These are phyloP conservation scores for Cucurbitaria berberidis DNA, from an alignment of 2,329 filamentous ascomycete genomes.

Conservation along the genomic window DNA sequence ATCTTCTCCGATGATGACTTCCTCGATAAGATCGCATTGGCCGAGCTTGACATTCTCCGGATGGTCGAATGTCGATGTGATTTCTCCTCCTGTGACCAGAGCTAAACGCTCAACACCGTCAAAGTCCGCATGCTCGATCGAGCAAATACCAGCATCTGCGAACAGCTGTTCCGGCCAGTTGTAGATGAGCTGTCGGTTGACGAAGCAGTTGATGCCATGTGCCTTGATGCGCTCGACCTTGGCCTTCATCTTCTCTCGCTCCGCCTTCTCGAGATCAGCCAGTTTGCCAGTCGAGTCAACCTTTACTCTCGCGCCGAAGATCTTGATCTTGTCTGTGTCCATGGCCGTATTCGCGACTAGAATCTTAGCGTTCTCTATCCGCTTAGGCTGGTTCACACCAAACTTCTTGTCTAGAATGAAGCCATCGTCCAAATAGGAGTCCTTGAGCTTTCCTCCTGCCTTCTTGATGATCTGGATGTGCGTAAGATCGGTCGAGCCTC, in stretches of 20 bases:
- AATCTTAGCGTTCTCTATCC: conserved; percentile 97
- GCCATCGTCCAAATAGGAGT: conserved; percentile 96
- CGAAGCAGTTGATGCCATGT: conserved; percentile 99
- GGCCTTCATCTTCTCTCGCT: conserved; percentile 98
- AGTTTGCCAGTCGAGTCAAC: conserved; percentile 95
- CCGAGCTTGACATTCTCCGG: conserved; percentile 96
- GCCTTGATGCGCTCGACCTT: conserved; percentile 99
- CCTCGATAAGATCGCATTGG: conserved; percentile 93
- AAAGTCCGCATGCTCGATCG: conserved; percentile 98
- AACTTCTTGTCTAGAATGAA: conserved; percentile 99
- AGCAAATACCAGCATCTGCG: conserved; percentile 95
- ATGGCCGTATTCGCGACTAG: conserved; percentile 97
- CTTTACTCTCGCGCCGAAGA: conserved; percentile 96
- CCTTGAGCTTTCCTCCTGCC: conserved; percentile 93
- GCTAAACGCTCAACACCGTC: conserved; percentile 96
- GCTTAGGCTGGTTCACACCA: conserved; percentile 97
- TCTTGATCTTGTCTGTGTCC: conserved; percentile 99
- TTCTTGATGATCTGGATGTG: conserved; percentile 99
- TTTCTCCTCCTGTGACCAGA: conserved; percentile 95
- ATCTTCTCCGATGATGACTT: conserved; percentile 98
- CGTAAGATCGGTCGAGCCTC: conserved; percentile 89
- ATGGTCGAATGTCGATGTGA: conserved; percentile 96
- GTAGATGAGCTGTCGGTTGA: conserved; percentile 99
- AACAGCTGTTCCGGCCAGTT: conserved; percentile 99
- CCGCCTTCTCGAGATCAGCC: conserved; percentile 96